phyloP scores from a whole-genome alignment of 2,329 filamentous ascomycete species.

The Trichoderma polysporum region DNA sequence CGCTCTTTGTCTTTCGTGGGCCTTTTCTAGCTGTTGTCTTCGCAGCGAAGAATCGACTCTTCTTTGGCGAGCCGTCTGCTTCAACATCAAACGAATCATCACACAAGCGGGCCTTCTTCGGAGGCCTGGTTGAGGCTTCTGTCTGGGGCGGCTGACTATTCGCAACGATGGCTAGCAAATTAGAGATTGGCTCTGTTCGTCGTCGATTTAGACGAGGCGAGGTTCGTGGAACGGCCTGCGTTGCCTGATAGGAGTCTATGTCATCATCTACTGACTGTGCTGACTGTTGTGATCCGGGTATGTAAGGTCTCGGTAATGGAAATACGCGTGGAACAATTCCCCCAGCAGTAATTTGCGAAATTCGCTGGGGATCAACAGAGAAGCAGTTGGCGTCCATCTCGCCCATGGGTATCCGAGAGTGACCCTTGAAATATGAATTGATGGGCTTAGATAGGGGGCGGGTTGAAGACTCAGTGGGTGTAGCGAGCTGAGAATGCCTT shows the following conservation, averaged over 20 bases:
- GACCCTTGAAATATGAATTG: slow-evolving; percentile 53
- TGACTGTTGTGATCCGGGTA: slow-evolving; percentile 39
- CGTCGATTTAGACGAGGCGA: slow-evolving; percentile 47
- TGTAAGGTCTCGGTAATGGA: slow-evolving; percentile 58
- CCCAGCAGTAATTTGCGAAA: slow-evolving; percentile 50
- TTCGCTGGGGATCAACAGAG: slow-evolving; percentile 48
- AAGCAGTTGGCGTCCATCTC: slow-evolving; percentile 65
- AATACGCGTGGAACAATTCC: slow-evolving; percentile 56
- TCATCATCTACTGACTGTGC: slow-evolving; percentile 21
- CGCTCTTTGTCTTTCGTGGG: slow-evolving; percentile 36
- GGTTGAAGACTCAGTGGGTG: slow-evolving; percentile 24
- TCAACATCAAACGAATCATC: slow-evolving; percentile 40
- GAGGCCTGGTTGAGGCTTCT: slow-evolving; percentile 40
- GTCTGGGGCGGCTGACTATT: slow-evolving; percentile 23
- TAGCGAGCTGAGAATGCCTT: slow-evolving; percentile 40
- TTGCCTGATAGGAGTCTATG: slow-evolving; percentile 1
- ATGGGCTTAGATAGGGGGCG: slow-evolving; percentile 50
- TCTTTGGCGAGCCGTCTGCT: slow-evolving; percentile 39
- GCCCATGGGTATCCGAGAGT: slow-evolving; percentile 55
- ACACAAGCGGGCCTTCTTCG: slow-evolving; percentile 58
- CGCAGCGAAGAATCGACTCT: slow-evolving; percentile 55
- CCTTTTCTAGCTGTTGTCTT: slow-evolving; percentile 29
- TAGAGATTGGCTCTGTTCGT: slow-evolving; percentile 53
- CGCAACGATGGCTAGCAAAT: slow-evolving; percentile 38
- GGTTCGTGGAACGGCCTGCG: slow-evolving; percentile 28